phyloP scores from a whole-genome alignment of 1,284 basidiomycete genomes.

The Irpex sp. region DNA sequence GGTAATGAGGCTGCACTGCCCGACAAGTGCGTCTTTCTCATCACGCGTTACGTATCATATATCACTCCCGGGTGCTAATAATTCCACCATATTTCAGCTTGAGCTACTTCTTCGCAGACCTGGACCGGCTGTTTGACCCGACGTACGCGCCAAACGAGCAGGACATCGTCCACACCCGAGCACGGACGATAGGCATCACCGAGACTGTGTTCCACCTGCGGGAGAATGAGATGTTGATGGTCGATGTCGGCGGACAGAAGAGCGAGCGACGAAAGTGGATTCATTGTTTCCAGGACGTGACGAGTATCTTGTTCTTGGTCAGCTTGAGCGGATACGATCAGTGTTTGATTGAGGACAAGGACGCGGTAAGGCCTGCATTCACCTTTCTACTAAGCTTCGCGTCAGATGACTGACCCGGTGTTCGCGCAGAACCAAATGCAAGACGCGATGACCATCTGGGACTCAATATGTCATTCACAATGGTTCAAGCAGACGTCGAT shows the following conservation, averaged over 20 bases:
- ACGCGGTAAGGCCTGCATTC: slow-evolving; percentile 58
- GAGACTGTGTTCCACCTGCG: slow-evolving; percentile 82
- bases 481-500: slow-evolving; percentile 94
- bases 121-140: slow-evolving; percentile 78
- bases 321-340: slow-evolving; percentile 89
- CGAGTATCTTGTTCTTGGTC: slow-evolving; percentile 84
- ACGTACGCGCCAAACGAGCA: slow-evolving; percentile 74
- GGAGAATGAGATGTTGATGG: slow-evolving; percentile 80
- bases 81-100: slow-evolving; percentile 36
- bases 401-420: slow-evolving; percentile 1
- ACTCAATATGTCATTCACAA: slow-evolving; percentile 89
- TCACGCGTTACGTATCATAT: neutral
- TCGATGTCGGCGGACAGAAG: slow-evolving; percentile 90
- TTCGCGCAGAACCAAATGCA: slow-evolving; percentile 87
- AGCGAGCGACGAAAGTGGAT: slow-evolving; percentile 89
- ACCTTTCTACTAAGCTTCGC: slow-evolving; percentile 2
- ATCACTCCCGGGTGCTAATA: slow-evolving; percentile 8
- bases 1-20: slow-evolving; percentile 87
- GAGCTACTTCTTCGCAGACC: slow-evolving; percentile 71
- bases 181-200: slow-evolving; percentile 91
- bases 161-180: slow-evolving; percentile 83
- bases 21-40: slow-evolving; percentile 61
- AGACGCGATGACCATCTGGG: slow-evolving; percentile 94
- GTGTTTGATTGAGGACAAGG: slow-evolving; percentile 90
- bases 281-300: slow-evolving; percentile 83